Percentiles rank a stretch among this genome's conserved stretches.
Conservation (phyloP, 805 yeast genomes). For the Yarrowia sp. region DNA sequence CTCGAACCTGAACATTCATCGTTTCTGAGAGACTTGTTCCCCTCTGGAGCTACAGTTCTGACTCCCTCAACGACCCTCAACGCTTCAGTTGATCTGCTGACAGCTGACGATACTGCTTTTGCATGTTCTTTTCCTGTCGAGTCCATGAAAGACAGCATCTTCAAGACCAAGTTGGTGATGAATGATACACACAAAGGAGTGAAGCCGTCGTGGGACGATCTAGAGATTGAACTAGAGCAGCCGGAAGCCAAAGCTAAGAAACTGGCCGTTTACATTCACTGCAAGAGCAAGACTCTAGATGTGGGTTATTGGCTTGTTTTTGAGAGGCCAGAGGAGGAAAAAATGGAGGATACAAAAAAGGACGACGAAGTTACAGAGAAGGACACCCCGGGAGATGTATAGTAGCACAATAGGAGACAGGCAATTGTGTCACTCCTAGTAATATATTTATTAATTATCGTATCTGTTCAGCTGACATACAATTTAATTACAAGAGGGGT, state of each 20-base stretch:
- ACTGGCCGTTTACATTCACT: conserved; percentile 17
- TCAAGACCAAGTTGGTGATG: conserved; percentile 31
- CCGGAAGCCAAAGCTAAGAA: conserved; percentile 8
- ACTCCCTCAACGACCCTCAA: conserved; percentile 5
- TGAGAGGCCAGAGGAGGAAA: background rate
- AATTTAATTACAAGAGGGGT: no score
- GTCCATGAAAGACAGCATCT: conserved; percentile 16
- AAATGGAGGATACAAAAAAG: background rate
- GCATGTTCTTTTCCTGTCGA: conserved; percentile 29
- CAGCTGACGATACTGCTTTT: conserved; percentile 16
- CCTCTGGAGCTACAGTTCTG: conserved; percentile 24
- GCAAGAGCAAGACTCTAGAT: conserved; percentile 24
- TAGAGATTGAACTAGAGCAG: conserved; percentile 23
- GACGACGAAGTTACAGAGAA: background rate
- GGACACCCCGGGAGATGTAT: background rate
- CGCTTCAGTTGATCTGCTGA: conserved; percentile 4
- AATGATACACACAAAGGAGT: conserved; percentile 21
- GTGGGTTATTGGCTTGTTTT: conserved; percentile 19
- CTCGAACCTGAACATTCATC: background rate
- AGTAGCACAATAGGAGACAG: background rate
- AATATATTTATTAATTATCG: background rate
- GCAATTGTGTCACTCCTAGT: no score
- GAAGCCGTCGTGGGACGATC: conserved; percentile 28
- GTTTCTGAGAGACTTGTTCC: conserved; percentile 1
- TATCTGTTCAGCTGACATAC: background rate